Evolutionary conservation across 1,284 basidiomycete species (phyloP).

Genomic region (Puccinia horiana): DNA sequence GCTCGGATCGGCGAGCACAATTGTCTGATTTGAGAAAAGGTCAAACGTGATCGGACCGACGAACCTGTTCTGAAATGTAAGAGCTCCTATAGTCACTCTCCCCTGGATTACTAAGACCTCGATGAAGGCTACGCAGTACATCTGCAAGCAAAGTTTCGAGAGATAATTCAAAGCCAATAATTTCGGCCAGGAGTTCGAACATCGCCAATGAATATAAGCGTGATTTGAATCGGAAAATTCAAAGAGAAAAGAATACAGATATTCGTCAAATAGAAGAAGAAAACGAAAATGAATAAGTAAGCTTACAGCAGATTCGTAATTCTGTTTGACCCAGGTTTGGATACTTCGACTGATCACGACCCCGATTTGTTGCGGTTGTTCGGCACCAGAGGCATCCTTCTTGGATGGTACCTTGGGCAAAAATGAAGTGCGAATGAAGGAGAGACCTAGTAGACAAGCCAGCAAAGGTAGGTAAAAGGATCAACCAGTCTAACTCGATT

Average conservation of each 20-base stretch:
- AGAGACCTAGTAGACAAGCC: constrained; percentile 30
- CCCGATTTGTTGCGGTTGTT: constrained; percentile 40
- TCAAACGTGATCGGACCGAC: constrained; percentile 55
- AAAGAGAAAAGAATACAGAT: neutral
- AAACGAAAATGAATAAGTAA: neutral
- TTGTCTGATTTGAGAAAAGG: constrained; percentile 53
- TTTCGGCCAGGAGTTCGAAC: neutral
- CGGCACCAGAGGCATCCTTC: constrained; percentile 51
- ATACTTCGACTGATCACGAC: constrained; percentile 32
- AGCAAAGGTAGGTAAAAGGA: neutral
- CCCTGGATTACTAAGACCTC: constrained; percentile 57
- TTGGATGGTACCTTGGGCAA: constrained; percentile 56
- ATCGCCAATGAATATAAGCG: neutral
- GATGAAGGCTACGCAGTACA: constrained; percentile 58
- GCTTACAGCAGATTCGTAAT: constrained; percentile 57
- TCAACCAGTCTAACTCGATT: constrained; percentile 38
- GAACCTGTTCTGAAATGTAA: constrained; percentile 56
- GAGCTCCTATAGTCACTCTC: constrained; percentile 57
- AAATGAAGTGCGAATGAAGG: constrained; percentile 50
- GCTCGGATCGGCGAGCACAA: neutral
- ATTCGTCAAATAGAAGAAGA: neutral
- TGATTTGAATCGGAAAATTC: neutral
- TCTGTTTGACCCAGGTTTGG: constrained; percentile 56
- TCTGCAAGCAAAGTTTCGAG: constrained; percentile 42
- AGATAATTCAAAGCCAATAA: constrained; percentile 18